Percentiles rank a stretch among this genome's conserved stretches.
These are phyloP conservation scores for Sugiyamaella paludigena DNA, from an alignment of 1,139 yeast species.

Conservation along the genomic window DNA sequence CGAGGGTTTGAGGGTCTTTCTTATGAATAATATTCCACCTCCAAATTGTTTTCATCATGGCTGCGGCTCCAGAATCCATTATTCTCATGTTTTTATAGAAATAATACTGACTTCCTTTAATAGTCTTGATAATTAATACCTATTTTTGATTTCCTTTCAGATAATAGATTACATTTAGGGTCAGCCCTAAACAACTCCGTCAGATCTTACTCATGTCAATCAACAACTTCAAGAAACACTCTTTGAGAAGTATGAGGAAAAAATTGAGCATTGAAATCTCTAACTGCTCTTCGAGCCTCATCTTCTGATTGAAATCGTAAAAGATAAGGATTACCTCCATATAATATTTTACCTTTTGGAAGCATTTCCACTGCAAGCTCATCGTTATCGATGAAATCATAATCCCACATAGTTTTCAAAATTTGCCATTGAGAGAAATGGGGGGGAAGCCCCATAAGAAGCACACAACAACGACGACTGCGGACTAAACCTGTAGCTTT, in stretches of 20 bases:
- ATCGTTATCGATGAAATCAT: slow-evolving; percentile 40
- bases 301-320: slow-evolving; percentile 49
- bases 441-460: slow-evolving; percentile 43
- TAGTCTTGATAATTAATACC: too few relatives aligned
- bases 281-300: slow-evolving; percentile 54
- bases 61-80: too few relatives aligned
- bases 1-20: slow-evolving; percentile 49
- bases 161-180: too few relatives aligned
- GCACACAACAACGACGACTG: slow-evolving; percentile 34
- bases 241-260: slow-evolving; percentile 39
- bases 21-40: slow-evolving; percentile 12
- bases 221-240: slow-evolving; percentile 42
- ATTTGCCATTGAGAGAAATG: slow-evolving; percentile 32
- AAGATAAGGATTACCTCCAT: slow-evolving; percentile 42
- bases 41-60: too few relatives aligned
- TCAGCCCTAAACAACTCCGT: too few relatives aligned
- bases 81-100: too few relatives aligned
- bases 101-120: neutral
- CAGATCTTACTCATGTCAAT: too few relatives aligned
- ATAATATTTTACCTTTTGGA: slow-evolving; percentile 30
- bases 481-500: slow-evolving; percentile 29
- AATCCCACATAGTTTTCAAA: slow-evolving; percentile 44
- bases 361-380: slow-evolving; percentile 35
- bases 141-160: too few relatives aligned
- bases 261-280: slow-evolving; percentile 52